These are phyloP conservation scores for Yamadazyma laniorum DNA, from an alignment of 805 yeast genomes.

Conservation along the genomic window DNA sequence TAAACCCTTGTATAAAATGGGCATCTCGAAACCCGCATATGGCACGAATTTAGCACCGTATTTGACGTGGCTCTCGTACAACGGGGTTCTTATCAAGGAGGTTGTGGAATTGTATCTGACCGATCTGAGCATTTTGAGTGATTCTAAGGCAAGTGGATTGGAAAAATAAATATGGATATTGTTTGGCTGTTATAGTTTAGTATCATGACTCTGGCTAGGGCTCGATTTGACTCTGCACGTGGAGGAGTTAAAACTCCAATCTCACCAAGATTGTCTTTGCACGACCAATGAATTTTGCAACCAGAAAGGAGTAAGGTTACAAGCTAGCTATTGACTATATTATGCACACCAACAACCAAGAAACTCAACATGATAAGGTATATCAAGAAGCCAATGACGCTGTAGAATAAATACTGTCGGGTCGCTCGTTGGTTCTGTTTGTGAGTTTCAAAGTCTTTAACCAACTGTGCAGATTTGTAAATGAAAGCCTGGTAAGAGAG, in stretches of 20 bases:
- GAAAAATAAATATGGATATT: conserved; percentile 1
- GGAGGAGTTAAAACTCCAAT: background rate
- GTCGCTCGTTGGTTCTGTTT: background rate
- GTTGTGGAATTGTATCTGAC: conserved; percentile 25
- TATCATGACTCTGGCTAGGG: conserved; percentile 5
- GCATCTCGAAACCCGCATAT: conserved; percentile 96
- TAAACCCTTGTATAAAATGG: conserved; percentile 82
- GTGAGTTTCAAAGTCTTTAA: conserved; percentile 1
- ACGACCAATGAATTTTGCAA: no score
- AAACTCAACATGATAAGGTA: conserved; percentile 1
- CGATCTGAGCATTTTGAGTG: conserved; percentile 10
- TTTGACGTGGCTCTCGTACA: conserved; percentile 73
- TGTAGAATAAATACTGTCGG: background rate
- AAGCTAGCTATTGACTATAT: background rate
- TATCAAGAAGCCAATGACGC: conserved; percentile 3
- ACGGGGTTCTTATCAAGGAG: conserved; percentile 64
- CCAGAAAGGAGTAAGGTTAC: no score
- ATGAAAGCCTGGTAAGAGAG: background rate
- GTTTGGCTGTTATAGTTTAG: background rate
- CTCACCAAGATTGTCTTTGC: no score
- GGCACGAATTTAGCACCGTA: conserved; percentile 91
- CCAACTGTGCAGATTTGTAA: conserved; percentile 3
- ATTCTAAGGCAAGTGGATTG: no score
- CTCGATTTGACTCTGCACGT: conserved; percentile 3
- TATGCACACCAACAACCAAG: background rate